A percentile compares a stretch with the other conserved stretches of the same genome.
These are phyloP conservation scores for Clavariopsis aquatica DNA, from an alignment of 495 filamentous ascomycete species.

Conservation along the genomic window DNA sequence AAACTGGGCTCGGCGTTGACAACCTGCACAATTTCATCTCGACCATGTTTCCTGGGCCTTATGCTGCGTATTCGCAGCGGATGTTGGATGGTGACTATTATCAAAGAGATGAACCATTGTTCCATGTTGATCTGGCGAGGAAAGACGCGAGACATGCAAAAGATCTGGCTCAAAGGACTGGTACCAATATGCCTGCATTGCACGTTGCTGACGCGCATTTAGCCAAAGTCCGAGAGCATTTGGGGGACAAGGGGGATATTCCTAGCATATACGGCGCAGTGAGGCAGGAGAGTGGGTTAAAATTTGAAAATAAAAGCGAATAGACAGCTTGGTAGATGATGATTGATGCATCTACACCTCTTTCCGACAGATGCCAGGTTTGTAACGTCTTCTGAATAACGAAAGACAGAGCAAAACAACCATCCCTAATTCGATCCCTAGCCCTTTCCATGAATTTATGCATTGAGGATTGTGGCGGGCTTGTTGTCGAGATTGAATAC, in stretches of 20 bases:
- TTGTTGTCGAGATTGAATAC: background rate
- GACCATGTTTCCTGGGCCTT: constrained; percentile 63
- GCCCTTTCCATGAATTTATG: no score
- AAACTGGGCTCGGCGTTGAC: constrained; percentile 70
- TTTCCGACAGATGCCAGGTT: background rate
- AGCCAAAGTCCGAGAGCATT: constrained; percentile 67
- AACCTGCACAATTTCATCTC: constrained; percentile 70
- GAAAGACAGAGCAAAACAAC: no score
- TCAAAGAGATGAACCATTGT: constrained; percentile 71
- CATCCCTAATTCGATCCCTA: no score
- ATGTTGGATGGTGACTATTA: constrained; percentile 77
- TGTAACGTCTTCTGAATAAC: no score
- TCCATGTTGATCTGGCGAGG: constrained; percentile 80
- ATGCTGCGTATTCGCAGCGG: constrained; percentile 69
- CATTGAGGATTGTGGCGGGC: background rate
- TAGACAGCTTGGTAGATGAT: background rate
- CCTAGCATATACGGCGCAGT: constrained; percentile 81
- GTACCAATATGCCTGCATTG: constrained; percentile 62
- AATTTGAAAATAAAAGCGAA: constrained; percentile 60
- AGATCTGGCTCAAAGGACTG: constrained; percentile 62
- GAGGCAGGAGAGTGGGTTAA: constrained; percentile 67
- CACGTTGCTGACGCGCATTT: constrained; percentile 71
- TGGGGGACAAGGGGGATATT: constrained; percentile 76
- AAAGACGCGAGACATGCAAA: constrained; percentile 83
- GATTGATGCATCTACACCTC: background rate